Base-by-base conservation (phyloP, 495 filamentous ascomycete species). In the Xylaria venustula region DNA sequence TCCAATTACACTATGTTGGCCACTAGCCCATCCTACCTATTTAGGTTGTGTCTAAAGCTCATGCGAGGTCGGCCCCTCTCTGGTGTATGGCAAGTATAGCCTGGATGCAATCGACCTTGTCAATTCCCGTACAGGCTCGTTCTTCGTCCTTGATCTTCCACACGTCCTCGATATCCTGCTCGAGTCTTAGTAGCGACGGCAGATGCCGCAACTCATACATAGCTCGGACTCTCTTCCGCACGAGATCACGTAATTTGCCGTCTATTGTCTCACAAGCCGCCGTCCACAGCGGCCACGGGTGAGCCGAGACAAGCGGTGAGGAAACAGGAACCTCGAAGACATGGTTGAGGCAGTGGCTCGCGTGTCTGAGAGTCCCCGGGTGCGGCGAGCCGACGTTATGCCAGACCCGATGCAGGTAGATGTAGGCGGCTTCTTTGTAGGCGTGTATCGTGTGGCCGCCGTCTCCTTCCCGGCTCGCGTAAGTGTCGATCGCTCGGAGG, bases 261-360 rank as follows among this genome's bases (percentile, higher is more conserved):
- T 70, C 67, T 48, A 70, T 64, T 3, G 67, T 66, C 44, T 71
- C 69, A 23, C 69, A 71, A 3, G 60, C 69, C 1, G 69, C 67
- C n/a, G 67, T 71, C 69, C 69, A 71, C 22, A 71, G 50, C 9
- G 69, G 67, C 64, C 67, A 71, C 28, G 64, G 63, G n/a, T 71
- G 69, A 11, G 69, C 54, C 11, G 69, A 62, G 12, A 64, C 64
- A 15, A 71, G 69, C 25, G 69, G 63, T 2, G 69, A 71, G 36
- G 42, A 34, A 7, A 67, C 61, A 1, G 67, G 54, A 17, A 71
- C 63, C 17, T 55, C 46, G 30, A 44, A 32, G 12, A 71, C 61
- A 28, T 70, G 60, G 26, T 37, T 20, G 36, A 72, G 63, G 34
- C 69, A 68, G 12, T 57, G 47, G 19, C 50, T 60, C 6, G 58